A percentile compares a stretch with the other conserved stretches of the same genome.
Conservation (phyloP, 352 stramenopile genomes). For the Phytopythium ostracodes region DNA sequence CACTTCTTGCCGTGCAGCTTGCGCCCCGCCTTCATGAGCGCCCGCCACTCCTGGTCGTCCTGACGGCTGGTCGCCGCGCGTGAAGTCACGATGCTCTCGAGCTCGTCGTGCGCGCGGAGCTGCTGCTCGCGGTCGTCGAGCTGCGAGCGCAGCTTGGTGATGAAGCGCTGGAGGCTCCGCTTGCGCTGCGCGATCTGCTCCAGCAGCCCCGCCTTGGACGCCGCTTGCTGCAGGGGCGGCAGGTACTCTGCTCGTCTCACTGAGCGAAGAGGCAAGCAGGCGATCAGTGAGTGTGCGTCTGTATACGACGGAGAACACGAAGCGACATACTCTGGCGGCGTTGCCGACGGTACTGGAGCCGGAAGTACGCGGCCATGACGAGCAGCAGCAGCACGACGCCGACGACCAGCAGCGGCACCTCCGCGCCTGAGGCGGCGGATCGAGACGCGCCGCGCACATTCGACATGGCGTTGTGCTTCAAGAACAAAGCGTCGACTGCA, state of each 20-base stretch:
- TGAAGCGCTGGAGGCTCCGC: constrained; percentile 56
- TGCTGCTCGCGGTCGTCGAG: constrained; percentile 51
- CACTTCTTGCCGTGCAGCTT: constrained; percentile 65
- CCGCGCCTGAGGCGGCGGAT: constrained; percentile 1
- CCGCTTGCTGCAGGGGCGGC: constrained; percentile 31
- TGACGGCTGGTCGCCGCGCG: constrained; percentile 40
- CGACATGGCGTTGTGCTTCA: neutral
- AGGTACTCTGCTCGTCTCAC: constrained; percentile 32
- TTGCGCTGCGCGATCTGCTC: constrained; percentile 58
- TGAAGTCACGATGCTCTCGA: constrained; percentile 61
- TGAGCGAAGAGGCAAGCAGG: neutral
- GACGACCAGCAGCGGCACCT: constrained; percentile 37
- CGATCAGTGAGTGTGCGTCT: neutral
- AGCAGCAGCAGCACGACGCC: constrained; percentile 32
- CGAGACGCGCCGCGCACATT: neutral
- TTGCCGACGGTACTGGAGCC: constrained; percentile 26
- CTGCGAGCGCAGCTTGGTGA: constrained; percentile 41
- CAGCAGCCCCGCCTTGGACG: constrained; percentile 25
- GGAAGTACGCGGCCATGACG: constrained; percentile 32
- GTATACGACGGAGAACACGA: neutral
- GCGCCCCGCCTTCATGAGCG: constrained; percentile 58
- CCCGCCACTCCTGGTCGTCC: constrained; percentile 58
- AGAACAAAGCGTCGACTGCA: neutral
- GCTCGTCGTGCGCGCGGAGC: constrained; percentile 53
- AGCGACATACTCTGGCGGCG: constrained; percentile 16